Evolutionary conservation across 176 grass and related monocot species (phyloP).

Genomic region (Sorghum bicolor): Sorghum_bicolor_NCBIv3 NC_012871.2:13534501-13535000

Average conservation of each 20-base stretch:
- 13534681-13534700: not conserved
- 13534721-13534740: not conserved
- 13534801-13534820: not conserved
- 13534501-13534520: not conserved
- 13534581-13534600: not conserved
- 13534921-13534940: slow-evolving; percentile 98
- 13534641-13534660: not conserved
- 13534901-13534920: slow-evolving; percentile 90
- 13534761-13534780: not conserved
- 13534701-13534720: not conserved
- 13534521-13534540: not conserved
- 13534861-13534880: slow-evolving; percentile 60
- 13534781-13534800: not conserved
- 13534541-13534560: not conserved
- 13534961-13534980: slow-evolving; percentile 91
- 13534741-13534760: not conserved
- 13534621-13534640: not conserved
- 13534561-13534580: not conserved
- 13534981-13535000: slow-evolving; percentile 6
- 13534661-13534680: not conserved
- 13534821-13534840: not conserved
- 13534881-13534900: slow-evolving; percentile 72
- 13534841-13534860: not conserved
- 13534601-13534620: not conserved
- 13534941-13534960: slow-evolving; percentile 86